Conservation (phyloP, 768 basidiomycete genomes). For the Tubosaeta sp. region DNA sequence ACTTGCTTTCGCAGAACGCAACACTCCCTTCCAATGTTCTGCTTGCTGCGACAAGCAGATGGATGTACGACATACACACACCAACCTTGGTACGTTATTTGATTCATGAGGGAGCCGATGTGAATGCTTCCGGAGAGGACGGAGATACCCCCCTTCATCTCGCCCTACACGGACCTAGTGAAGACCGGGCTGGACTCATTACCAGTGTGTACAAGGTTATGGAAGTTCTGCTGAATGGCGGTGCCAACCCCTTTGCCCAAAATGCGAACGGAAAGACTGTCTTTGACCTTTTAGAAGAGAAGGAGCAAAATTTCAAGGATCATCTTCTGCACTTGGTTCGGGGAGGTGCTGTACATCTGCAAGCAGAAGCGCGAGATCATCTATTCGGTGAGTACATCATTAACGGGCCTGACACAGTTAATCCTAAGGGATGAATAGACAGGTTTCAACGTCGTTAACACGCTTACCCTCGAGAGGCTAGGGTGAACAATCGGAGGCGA, state of each 20-base stretch:
- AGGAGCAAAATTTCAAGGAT: neutral
- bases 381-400: neutral
- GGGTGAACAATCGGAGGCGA: neutral
- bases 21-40: neutral
- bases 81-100: neutral
- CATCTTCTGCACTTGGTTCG: neutral
- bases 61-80: no score
- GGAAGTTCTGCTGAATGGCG: neutral
- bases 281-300: neutral
- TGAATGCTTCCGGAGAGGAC: neutral
- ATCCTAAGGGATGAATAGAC: neutral
- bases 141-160: neutral
- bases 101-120: neutral
- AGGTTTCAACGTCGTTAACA: neutral
- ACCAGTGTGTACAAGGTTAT: neutral
- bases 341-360: neutral
- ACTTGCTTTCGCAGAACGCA: neutral
- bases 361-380: neutral
- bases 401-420: neutral
- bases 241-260: neutral
- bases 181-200: no score
- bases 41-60: neutral
- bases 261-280: neutral
- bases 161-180: neutral
- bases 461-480: conserved; percentile 22